Percentiles rank a stretch among this genome's conserved stretches.
Evolutionary conservation across 2,329 filamentous ascomycete species (phyloP).

Genomic region (Calonectria henricotiae): DNA sequence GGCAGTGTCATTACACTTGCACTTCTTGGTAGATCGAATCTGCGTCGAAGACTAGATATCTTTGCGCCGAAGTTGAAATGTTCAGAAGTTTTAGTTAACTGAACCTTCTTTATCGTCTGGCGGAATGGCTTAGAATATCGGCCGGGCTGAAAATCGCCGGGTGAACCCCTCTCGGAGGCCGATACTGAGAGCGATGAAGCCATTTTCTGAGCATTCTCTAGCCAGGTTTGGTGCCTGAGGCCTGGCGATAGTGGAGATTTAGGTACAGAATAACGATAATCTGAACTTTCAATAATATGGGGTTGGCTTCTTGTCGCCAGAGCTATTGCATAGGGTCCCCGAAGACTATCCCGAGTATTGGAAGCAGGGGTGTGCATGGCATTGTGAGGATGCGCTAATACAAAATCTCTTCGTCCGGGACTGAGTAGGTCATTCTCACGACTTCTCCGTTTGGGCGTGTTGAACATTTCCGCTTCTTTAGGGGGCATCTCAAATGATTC

Average conservation of each 20-base stretch:
- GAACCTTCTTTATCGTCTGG: slow-evolving; percentile 4
- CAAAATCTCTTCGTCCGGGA: neutral
- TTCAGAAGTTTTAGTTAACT: slow-evolving; percentile 25
- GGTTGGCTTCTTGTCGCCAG: slow-evolving; percentile 27
- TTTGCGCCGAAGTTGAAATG: slow-evolving; percentile 46
- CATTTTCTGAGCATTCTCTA: slow-evolving; percentile 48
- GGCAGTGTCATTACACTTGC: slow-evolving; percentile 33
- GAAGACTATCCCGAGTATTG: slow-evolving; percentile 5
- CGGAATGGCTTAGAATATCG: slow-evolving; percentile 20
- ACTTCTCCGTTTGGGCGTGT: neutral
- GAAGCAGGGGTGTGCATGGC: neutral
- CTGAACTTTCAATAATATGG: neutral
- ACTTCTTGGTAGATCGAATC: slow-evolving; percentile 42
- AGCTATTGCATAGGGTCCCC: slow-evolving; percentile 3
- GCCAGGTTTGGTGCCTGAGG: slow-evolving; percentile 39
- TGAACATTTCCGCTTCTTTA: neutral
- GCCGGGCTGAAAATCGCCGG: slow-evolving; percentile 11
- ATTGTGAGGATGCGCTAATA: neutral
- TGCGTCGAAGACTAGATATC: slow-evolving; percentile 48
- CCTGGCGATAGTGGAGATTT: neutral
- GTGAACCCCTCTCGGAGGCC: slow-evolving; percentile 27
- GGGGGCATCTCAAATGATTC: neutral
- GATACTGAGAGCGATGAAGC: slow-evolving; percentile 47
- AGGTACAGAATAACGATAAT: neutral
- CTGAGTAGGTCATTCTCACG: neutral